These are phyloP conservation scores for Diaporthe sp. DNA, from an alignment of 2,329 filamentous ascomycete genomes.

Conservation along the genomic window DNA sequence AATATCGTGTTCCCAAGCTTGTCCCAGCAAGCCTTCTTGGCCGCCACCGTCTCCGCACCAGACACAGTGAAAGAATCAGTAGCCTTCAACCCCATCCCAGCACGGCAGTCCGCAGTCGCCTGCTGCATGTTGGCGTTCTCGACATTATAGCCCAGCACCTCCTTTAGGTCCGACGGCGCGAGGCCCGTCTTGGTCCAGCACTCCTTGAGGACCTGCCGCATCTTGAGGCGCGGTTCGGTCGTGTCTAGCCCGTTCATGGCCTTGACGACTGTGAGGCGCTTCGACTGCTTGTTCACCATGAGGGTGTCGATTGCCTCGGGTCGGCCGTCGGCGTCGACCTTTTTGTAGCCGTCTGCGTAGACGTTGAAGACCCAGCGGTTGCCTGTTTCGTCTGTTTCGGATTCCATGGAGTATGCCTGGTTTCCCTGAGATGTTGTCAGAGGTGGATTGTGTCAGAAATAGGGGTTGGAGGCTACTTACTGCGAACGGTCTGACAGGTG, in stretches of 20 bases:
- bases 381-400: not conserved
- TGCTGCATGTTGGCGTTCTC: constrained; percentile 2
- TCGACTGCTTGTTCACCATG: constrained; percentile 3
- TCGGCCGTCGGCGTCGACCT: not conserved
- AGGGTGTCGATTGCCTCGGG: not conserved
- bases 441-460: not conserved
- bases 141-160: constrained; percentile 1
- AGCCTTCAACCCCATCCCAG: not conserved
- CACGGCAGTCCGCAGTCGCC: not conserved
- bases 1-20: not conserved
- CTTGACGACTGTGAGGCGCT: not conserved
- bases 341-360: constrained; percentile 4
- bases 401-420: constrained; percentile 1
- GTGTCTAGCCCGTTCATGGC: constrained; percentile 22
- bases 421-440: not conserved
- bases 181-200: constrained; percentile 1
- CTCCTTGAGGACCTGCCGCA: constrained; percentile 22
- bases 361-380: constrained; percentile 15
- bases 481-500: not conserved
- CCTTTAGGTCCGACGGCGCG: not conserved
- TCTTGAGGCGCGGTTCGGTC: constrained; percentile 13
- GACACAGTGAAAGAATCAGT: not conserved
- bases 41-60: not conserved
- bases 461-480: not conserved
- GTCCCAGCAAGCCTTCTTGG: not conserved